phyloP scores from a whole-genome alignment of 176 grass and related monocot genomes.

The Phragmites australis region DNA sequence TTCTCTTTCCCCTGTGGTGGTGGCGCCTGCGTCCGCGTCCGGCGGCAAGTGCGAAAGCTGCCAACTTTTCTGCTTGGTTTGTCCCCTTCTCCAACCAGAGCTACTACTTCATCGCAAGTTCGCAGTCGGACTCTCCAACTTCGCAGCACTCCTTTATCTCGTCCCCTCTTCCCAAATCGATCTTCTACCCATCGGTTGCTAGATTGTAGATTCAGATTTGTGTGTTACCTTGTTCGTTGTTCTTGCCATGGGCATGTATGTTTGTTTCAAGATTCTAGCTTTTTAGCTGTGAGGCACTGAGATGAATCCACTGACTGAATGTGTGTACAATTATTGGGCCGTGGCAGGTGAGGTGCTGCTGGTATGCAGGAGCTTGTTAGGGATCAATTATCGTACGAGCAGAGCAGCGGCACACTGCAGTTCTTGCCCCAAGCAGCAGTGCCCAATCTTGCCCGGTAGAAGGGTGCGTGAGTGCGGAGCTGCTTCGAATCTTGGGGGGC shows the following conservation, averaged over 20 bases:
- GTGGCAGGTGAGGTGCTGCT: constrained; percentile 41
- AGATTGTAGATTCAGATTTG: constrained; percentile 53
- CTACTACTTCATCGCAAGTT: neutral
- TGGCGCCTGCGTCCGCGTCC: constrained; percentile 18
- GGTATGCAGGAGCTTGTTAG: constrained; percentile 48
- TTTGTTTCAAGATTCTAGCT: neutral
- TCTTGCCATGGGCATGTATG: neutral
- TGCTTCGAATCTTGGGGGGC: constrained; percentile 9
- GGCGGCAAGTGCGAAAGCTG: constrained; percentile 52
- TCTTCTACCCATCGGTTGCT: neutral
- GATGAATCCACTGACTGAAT: constrained; percentile 27
- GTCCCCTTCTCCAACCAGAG: constrained; percentile 24
- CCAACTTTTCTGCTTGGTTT: constrained; percentile 35
- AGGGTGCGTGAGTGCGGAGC: neutral
- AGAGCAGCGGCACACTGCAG: neutral
- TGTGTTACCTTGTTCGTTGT: neutral
- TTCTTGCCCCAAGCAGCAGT: neutral
- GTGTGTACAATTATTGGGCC: constrained; percentile 37
- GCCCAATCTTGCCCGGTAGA: neutral
- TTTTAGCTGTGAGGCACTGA: neutral
- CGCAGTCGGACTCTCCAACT: neutral
- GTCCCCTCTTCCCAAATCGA: neutral
- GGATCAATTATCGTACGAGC: neutral
- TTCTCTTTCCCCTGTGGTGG: neutral
- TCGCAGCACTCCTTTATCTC: neutral